Evolutionary conservation across 2,329 filamentous ascomycete genomes (phyloP).

Genomic region (Botrytis galanthina): DNA sequence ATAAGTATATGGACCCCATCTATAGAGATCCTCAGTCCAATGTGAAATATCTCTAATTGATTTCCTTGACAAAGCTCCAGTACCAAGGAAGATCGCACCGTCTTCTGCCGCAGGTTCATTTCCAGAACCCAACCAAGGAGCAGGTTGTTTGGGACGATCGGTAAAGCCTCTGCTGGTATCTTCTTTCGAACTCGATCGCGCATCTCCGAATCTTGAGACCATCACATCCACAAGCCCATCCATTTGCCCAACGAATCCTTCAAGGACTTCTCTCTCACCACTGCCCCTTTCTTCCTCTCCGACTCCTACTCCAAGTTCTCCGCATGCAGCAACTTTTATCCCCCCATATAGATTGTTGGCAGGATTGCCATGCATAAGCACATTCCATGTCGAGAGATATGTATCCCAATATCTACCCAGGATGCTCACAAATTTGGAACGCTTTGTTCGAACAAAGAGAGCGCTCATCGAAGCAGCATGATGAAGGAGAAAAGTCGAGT

Average conservation of each 20-base stretch:
- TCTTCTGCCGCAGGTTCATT: slow-evolving; percentile 68
- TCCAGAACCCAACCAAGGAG: slow-evolving; percentile 71
- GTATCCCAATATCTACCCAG: slow-evolving; percentile 80
- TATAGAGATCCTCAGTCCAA: slow-evolving; percentile 89
- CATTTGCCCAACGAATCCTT: slow-evolving; percentile 76
- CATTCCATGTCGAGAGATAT: slow-evolving; percentile 74
- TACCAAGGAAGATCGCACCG: slow-evolving; percentile 81
- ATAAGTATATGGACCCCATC: slow-evolving; percentile 79
- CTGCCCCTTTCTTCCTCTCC: slow-evolving; percentile 95
- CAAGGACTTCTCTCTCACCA: slow-evolving; percentile 87
- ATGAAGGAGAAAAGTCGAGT: slow-evolving; percentile 82
- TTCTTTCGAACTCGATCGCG: slow-evolving; percentile 32
- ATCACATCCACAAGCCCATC: slow-evolving; percentile 85
- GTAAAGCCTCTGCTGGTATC: slow-evolving; percentile 33
- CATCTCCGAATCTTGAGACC: slow-evolving; percentile 75
- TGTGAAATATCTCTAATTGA: slow-evolving; percentile 72
- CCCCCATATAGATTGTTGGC: slow-evolving; percentile 75
- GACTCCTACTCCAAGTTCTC: slow-evolving; percentile 89
- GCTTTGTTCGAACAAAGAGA: slow-evolving; percentile 63
- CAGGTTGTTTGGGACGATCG: slow-evolving; percentile 36
- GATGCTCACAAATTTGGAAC: slow-evolving; percentile 67
- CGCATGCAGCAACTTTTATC: slow-evolving; percentile 83
- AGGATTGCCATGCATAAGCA: slow-evolving; percentile 87
- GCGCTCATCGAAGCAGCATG: slow-evolving; percentile 73
- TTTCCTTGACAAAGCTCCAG: slow-evolving; percentile 67